phyloP scores from a whole-genome alignment of 306 rosid genomes.

The Leucaena leucocephala region DNA sequence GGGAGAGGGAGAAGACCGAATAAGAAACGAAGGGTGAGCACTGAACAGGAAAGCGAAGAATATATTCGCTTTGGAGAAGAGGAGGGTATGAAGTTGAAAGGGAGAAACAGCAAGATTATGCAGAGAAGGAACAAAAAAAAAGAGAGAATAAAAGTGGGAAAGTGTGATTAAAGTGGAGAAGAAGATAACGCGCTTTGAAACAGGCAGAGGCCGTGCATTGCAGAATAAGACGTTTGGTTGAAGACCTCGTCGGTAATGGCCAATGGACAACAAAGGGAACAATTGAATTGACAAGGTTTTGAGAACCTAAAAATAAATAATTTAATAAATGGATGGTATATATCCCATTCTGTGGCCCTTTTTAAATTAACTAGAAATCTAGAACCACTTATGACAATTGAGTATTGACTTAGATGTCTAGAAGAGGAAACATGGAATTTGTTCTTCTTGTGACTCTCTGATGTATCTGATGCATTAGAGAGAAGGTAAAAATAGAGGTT shows the following conservation, averaged over 20 bases:
- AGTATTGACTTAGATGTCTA: neutral
- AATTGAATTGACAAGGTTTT: neutral
- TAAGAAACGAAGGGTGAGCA: slow-evolving; percentile 46
- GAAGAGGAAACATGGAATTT: neutral
- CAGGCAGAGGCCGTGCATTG: neutral
- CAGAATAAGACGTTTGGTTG: neutral
- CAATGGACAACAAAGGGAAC: neutral
- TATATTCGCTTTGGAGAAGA: slow-evolving; percentile 47
- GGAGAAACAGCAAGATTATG: neutral
- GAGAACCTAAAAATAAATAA: too few relatives aligned
- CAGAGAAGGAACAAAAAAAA: slow-evolving; percentile 25
- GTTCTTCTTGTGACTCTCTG: neutral
- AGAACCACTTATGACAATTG: neutral
- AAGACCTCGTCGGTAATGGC: neutral
- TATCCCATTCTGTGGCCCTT: neutral
- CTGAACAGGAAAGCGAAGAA: slow-evolving; percentile 50
- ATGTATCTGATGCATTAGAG: neutral
- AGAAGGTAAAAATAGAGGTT: neutral
- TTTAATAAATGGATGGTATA: slow-evolving; percentile 44
- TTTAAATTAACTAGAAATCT: neutral
- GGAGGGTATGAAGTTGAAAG: slow-evolving; percentile 29
- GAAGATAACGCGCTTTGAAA: neutral
- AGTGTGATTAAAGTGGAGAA: neutral
- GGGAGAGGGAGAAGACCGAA: neutral
- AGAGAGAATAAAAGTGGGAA: slow-evolving; percentile 17